Conservation (phyloP, 208 protist genomes). For the Acanthamoeba sp. region DNA sequence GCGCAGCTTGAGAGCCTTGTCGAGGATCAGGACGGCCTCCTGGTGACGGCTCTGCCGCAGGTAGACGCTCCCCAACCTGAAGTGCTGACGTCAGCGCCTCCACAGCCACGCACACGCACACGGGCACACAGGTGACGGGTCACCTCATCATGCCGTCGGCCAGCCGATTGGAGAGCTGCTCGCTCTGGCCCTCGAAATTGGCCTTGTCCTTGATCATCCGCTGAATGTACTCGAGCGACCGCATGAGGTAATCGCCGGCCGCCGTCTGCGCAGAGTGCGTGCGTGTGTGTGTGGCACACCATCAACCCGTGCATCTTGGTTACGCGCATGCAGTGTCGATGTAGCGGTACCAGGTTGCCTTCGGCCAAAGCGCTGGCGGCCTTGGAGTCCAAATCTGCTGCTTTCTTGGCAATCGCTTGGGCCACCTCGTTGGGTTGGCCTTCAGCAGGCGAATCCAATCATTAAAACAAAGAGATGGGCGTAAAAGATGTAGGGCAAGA, state of each 20-base stretch:
- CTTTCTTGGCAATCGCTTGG: neutral
- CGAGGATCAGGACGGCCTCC: slow-evolving; percentile 51
- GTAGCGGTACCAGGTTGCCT: slow-evolving; percentile 18
- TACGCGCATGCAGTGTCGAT: no score
- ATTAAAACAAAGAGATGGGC: no score
- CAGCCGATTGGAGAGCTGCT: neutral
- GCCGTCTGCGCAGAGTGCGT: neutral
- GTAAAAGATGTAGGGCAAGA: neutral
- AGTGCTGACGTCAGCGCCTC: neutral
- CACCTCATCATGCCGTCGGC: slow-evolving; percentile 54
- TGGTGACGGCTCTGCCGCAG: neutral
- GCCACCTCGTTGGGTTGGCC: neutral
- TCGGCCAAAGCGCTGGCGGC: neutral
- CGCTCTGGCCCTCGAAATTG: neutral
- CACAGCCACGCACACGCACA: no score
- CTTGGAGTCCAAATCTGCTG: neutral
- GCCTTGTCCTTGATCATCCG: slow-evolving; percentile 39
- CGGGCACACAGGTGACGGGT: neutral
- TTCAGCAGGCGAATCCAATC: neutral
- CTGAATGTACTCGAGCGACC: slow-evolving; percentile 15
- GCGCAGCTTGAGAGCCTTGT: slow-evolving; percentile 44
- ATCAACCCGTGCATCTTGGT: no score
- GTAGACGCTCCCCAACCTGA: slow-evolving; percentile 51
- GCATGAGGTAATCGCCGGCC: slow-evolving; percentile 17
- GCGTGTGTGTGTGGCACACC: neutral